A percentile compares a stretch with the other conserved stretches of the same genome.
Evolutionary conservation across 2,329 filamentous ascomycete species (phyloP).

Genomic region (Penicillium brevicompactum): DNA sequence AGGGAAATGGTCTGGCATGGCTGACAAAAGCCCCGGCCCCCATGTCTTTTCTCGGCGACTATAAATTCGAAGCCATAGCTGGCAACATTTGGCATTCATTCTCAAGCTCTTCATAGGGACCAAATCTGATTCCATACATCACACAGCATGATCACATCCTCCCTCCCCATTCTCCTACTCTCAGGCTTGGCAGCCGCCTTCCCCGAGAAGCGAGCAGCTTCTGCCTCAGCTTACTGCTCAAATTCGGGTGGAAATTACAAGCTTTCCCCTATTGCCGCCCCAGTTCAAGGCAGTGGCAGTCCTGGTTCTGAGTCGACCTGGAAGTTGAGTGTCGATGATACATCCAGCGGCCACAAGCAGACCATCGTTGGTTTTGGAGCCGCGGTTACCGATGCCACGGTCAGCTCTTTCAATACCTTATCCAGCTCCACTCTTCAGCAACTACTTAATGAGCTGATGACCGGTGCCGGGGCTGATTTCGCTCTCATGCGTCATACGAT

Average conservation of each 20-base stretch:
- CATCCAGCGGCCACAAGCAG: constrained; percentile 28
- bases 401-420: constrained; percentile 37
- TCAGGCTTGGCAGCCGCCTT: constrained; percentile 5
- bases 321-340: constrained; percentile 30
- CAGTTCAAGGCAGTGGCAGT: constrained; percentile 21
- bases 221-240: constrained; percentile 30
- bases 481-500: constrained; percentile 45
- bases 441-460: constrained; percentile 39
- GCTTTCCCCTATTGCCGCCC: constrained; percentile 21
- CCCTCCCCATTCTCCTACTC: not conserved
- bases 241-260: constrained; percentile 30
- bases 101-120: too few species aligned
- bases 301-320: constrained; percentile 27
- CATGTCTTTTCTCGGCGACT: too few species aligned
- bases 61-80: too few species aligned
- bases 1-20: too few species aligned
- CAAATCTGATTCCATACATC: not conserved
- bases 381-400: constrained; percentile 43
- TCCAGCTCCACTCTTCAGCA: constrained; percentile 30
- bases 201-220: constrained; percentile 17
- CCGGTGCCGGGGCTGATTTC: constrained; percentile 37
- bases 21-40: too few species aligned
- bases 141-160: not conserved
- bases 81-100: too few species aligned
- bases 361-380: constrained; percentile 39